These are phyloP conservation scores for Patellifolia procumbens DNA, from an alignment of 179 eudicot species.

Conservation along the genomic window DNA sequence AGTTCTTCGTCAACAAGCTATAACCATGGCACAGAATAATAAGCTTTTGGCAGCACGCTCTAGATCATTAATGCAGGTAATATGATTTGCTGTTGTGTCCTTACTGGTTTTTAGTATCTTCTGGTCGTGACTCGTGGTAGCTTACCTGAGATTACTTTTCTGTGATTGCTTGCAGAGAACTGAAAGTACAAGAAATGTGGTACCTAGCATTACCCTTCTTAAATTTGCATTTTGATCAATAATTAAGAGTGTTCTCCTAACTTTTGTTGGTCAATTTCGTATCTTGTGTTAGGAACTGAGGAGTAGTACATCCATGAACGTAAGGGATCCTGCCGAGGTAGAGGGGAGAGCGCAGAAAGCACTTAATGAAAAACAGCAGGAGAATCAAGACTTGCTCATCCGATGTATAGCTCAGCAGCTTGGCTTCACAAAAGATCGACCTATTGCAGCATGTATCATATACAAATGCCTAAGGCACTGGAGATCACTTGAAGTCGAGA, in stretches of 20 bases:
- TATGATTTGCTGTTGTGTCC: constrained; percentile 4
- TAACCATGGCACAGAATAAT: constrained; percentile 66
- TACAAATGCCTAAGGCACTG: constrained; percentile 92
- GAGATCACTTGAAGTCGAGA: constrained; percentile 91
- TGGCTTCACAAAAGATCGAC: constrained; percentile 77
- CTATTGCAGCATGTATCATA: constrained; percentile 90
- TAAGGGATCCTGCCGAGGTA: constrained; percentile 57
- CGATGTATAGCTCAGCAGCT: constrained; percentile 85
- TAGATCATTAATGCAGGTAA: constrained; percentile 75
- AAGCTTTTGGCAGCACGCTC: constrained; percentile 65
- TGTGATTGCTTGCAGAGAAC: constrained; percentile 59
- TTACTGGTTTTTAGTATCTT: constrained; percentile 17
- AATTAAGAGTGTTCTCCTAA: not conserved
- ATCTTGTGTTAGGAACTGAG: constrained; percentile 55
- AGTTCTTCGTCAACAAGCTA: constrained; percentile 86
- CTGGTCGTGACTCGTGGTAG: not conserved
- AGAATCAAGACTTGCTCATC: constrained; percentile 89
- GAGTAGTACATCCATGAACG: constrained; percentile 50
- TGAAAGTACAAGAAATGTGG: constrained; percentile 58
- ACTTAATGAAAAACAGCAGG: constrained; percentile 90
- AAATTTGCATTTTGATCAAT: constrained; percentile 1
- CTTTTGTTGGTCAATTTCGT: constrained; percentile 19
- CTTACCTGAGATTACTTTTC: constrained; percentile 21
- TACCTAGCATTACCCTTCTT: constrained; percentile 29
- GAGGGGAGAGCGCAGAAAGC: constrained; percentile 88